Evolutionary conservation across 2,329 filamentous ascomycete genomes (phyloP).

Genomic region (Neofusicoccum laricinum): DNA sequence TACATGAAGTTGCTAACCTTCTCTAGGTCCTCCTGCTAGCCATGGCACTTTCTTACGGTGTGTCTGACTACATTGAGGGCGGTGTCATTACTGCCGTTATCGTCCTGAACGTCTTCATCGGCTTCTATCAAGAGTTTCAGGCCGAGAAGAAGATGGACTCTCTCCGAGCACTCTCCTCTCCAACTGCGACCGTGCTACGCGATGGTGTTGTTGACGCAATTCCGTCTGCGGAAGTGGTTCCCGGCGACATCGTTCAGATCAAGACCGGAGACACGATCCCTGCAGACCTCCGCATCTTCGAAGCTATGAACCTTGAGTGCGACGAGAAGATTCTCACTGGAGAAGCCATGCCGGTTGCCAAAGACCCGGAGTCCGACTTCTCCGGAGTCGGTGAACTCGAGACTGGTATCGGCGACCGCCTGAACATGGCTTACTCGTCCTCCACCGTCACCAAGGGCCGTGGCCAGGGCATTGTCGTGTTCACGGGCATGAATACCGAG

Average conservation of each 20-base stretch:
- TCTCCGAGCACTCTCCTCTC: slow-evolving; percentile 39
- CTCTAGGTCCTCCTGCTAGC: slow-evolving; percentile 70
- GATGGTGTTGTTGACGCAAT: slow-evolving; percentile 35
- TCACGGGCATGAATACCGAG: slow-evolving; percentile 70
- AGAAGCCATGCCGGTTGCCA: slow-evolving; percentile 69
- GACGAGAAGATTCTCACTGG: slow-evolving; percentile 74
- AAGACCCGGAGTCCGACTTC: slow-evolving; percentile 51
- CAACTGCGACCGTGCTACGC: slow-evolving; percentile 37
- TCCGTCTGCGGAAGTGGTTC: slow-evolving; percentile 37
- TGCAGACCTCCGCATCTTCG: slow-evolving; percentile 61
- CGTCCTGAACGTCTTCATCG: slow-evolving; percentile 64
- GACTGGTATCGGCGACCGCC: slow-evolving; percentile 55
- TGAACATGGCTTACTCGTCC: slow-evolving; percentile 69
- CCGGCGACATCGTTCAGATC: slow-evolving; percentile 39
- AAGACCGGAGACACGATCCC: slow-evolving; percentile 61
- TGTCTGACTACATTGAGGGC: slow-evolving; percentile 62
- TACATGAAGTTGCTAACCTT: neutral
- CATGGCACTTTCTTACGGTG: slow-evolving; percentile 66
- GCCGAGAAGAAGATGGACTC: slow-evolving; percentile 43
- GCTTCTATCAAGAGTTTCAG: slow-evolving; percentile 47
- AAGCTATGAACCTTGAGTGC: slow-evolving; percentile 70
- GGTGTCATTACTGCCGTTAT: slow-evolving; percentile 64
- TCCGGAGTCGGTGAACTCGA: slow-evolving; percentile 55
- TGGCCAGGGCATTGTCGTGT: slow-evolving; percentile 65
- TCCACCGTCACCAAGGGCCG: slow-evolving; percentile 71